Evolutionary conservation across 352 stramenopile species (phyloP).

Genomic region (Pseudoperonospora humuli): DNA sequence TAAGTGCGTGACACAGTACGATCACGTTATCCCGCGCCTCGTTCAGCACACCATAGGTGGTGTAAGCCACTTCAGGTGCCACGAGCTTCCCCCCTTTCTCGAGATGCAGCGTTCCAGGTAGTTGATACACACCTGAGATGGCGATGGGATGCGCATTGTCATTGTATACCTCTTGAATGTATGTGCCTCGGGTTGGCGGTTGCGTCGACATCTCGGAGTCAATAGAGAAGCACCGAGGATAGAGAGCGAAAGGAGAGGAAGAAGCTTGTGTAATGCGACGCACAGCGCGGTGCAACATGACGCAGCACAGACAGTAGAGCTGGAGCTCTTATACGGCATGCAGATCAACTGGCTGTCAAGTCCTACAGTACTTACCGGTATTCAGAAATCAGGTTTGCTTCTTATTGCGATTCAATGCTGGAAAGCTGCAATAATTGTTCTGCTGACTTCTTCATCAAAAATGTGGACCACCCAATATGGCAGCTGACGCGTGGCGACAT

Average conservation of each 20-base stretch:
- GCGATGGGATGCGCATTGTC: constrained; percentile 39
- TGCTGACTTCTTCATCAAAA: too few species aligned
- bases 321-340: too few species aligned
- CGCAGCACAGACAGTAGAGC: too few species aligned
- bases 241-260: neutral
- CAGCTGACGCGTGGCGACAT: too few species aligned
- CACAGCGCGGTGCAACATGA: too few species aligned
- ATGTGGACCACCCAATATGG: too few species aligned
- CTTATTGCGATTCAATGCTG: too few species aligned
- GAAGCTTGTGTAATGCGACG: too few species aligned
- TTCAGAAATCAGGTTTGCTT: too few species aligned
- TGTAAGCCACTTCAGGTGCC: constrained; percentile 85
- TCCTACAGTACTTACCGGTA: too few species aligned
- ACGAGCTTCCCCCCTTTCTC: constrained; percentile 64
- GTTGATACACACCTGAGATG: constrained; percentile 32
- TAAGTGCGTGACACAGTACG: constrained; percentile 94
- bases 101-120: constrained; percentile 37
- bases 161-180: constrained; percentile 58
- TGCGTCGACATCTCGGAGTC: neutral
- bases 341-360: too few species aligned
- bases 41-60: constrained; percentile 91
- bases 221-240: constrained; percentile 12
- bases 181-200: neutral
- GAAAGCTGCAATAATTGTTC: too few species aligned
- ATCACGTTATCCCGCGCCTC: constrained; percentile 83